A percentile compares a stretch with the other conserved stretches of the same genome.
Conservation (phyloP, 23 red algal genomes). For the Gracilaria gracilis region DNA sequence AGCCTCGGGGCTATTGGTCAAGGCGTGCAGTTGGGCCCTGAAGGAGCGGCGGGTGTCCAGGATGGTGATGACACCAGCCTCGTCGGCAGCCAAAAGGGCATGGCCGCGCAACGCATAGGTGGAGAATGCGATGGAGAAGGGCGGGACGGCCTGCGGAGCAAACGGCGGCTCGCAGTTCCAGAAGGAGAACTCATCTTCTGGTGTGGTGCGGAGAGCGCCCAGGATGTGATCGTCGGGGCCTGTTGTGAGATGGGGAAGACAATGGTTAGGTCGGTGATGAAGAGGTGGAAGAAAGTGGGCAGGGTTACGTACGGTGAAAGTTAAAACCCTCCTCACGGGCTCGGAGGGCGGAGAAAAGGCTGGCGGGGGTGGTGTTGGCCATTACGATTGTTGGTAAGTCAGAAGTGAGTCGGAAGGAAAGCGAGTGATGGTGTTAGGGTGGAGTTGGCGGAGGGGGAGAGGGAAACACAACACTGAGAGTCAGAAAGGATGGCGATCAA, state of each 20-base stretch:
- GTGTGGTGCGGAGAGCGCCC: constrained; percentile 23
- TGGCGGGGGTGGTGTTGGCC: background rate
- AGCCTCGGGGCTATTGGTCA: background rate
- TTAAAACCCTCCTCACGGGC: constrained; percentile 14
- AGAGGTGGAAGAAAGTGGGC: background rate
- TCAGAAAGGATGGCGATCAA: too few relatives aligned
- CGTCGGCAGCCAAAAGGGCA: constrained; percentile 74
- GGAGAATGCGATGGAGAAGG: constrained; percentile 72
- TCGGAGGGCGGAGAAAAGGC: background rate
- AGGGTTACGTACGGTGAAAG: background rate
- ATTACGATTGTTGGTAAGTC: background rate
- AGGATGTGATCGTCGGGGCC: background rate
- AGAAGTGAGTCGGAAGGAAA: too few relatives aligned
- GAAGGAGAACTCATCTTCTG: constrained; percentile 48
- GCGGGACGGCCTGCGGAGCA: constrained; percentile 43
- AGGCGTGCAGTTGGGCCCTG: constrained; percentile 24
- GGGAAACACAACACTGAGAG: too few relatives aligned
- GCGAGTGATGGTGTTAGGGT: too few relatives aligned
- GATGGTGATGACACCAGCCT: constrained; percentile 81
- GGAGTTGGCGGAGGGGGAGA: too few relatives aligned
- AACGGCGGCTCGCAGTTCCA: constrained; percentile 26
- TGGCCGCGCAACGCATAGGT: constrained; percentile 53
- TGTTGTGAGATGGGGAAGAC: background rate
- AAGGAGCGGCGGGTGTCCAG: constrained; percentile 72
- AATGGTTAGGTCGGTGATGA: background rate